A percentile compares a stretch with the other conserved stretches of the same genome.
These are phyloP conservation scores for Debaryomycetaceae sp. DNA, from an alignment of 1,139 yeast genomes.

Conservation along the genomic window DNA sequence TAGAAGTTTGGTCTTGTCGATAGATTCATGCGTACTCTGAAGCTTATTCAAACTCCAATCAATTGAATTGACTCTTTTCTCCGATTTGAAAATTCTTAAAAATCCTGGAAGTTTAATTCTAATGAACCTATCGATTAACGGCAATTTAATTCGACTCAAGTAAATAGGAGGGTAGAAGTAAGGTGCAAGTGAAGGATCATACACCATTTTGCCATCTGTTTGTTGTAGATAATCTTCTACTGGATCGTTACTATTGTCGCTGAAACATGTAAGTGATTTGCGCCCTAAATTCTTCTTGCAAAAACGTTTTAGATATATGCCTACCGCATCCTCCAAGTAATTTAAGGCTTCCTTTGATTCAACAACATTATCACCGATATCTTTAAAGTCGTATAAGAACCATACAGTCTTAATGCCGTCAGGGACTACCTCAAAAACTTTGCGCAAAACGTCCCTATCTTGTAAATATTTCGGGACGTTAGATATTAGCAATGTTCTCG, in stretches of 20 bases:
- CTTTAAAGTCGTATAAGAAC: constrained; percentile 46
- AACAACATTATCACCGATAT: constrained; percentile 25
- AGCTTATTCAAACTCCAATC: constrained; percentile 29
- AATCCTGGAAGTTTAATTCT: constrained; percentile 28
- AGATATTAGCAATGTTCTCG: constrained; percentile 44
- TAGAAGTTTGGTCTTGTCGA: constrained; percentile 20
- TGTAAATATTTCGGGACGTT: constrained; percentile 43
- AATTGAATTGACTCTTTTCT: constrained; percentile 17
- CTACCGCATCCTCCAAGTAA: constrained; percentile 37
- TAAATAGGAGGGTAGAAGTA: constrained; percentile 36
- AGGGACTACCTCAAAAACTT: constrained; percentile 33
- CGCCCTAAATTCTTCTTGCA: constrained; percentile 4
- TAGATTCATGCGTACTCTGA: constrained; percentile 12
- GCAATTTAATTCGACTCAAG: constrained; percentile 16
- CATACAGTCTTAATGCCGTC: constrained; percentile 49
- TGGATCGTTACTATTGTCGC: too few species aligned
- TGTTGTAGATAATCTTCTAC: constrained; percentile 1
- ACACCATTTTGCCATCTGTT: neutral
- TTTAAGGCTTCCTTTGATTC: constrained; percentile 32
- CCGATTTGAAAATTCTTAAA: constrained; percentile 21
- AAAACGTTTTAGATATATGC: constrained; percentile 14
- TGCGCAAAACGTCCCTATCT: constrained; percentile 19
- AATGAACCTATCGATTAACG: constrained; percentile 24
- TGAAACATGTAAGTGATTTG: neutral
- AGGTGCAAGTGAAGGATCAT: constrained; percentile 7